Evolutionary conservation across 2,329 filamentous ascomycete genomes (phyloP).

Genomic region (Ophiocordyceps polyrhachis-furcata): DNA sequence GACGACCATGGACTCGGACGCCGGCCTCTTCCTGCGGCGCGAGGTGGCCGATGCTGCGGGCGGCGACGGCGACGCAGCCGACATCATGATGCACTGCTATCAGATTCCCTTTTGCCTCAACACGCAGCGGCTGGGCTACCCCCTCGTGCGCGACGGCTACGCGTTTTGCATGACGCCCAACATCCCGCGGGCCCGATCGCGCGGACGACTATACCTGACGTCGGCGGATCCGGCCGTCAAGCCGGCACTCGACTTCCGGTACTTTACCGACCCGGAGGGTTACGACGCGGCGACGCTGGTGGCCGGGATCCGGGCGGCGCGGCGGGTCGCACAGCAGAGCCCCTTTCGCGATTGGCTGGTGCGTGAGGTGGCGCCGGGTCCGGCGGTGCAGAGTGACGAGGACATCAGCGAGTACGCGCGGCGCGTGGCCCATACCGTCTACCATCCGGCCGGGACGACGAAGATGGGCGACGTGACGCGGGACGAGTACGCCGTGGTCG

Average conservation of each 20-base stretch:
- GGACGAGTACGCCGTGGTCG: slow-evolving; percentile 64
- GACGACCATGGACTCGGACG: slow-evolving; percentile 83
- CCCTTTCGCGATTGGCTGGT: slow-evolving; percentile 75
- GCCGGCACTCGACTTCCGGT: slow-evolving; percentile 72
- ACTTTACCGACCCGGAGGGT: slow-evolving; percentile 73
- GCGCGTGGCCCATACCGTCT: slow-evolving; percentile 69
- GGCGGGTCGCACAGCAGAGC: slow-evolving; percentile 52
- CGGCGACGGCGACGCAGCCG: slow-evolving; percentile 57
- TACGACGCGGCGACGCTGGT: slow-evolving; percentile 73
- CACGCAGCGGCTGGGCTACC: slow-evolving; percentile 61
- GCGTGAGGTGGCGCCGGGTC: slow-evolving; percentile 63
- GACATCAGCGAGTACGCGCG: slow-evolving; percentile 68
- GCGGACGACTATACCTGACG: slow-evolving; percentile 60
- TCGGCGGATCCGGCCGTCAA: slow-evolving; percentile 58
- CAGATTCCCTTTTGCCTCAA: slow-evolving; percentile 86
- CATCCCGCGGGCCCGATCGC: slow-evolving; percentile 65
- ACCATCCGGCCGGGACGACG: slow-evolving; percentile 76
- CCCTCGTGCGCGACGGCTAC: slow-evolving; percentile 43
- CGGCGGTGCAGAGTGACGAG: slow-evolving; percentile 55
- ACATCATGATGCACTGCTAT: slow-evolving; percentile 95
- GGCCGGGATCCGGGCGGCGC: slow-evolving; percentile 58
- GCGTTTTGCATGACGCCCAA: slow-evolving; percentile 91
- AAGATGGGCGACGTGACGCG: slow-evolving; percentile 64
- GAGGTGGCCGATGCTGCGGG: slow-evolving; percentile 47
- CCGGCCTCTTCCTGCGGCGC: slow-evolving; percentile 71